Base-by-base conservation (phyloP, 1,284 basidiomycete genomes). In the Athelia sp. region DNA sequence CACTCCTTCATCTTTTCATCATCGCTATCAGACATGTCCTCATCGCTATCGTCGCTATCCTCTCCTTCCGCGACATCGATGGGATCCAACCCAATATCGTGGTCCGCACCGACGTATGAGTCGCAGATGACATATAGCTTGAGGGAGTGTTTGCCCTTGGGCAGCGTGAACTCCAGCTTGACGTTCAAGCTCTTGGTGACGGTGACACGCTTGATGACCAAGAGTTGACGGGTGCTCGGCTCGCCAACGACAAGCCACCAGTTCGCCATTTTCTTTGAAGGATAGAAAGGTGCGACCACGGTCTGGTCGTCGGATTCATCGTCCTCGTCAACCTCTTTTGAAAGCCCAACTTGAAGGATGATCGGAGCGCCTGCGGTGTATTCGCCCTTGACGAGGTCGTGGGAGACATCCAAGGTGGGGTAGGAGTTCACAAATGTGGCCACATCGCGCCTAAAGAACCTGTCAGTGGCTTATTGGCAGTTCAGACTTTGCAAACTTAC, bases 181-280 rank as follows among this genome's bases (percentile, higher is more conserved):
- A 92, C 85, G 19, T 75, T 71, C 13, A 97, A 76, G 54, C 74
- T 84, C 58, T 83, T 84, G 59, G 80, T 84, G 55, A 98, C 83
- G 0, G 96, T 98, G 19, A 98, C 90, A 52, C 89, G 89, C 73
- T 98, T 98, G 78, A 99, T 98, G 46, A 91, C 90, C 26, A 95
- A 82, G 38, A 99, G 73, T 58, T 90, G 86, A 52, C 78, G 80
- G 57, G 72, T 85, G 61, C 66, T 76, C 50, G 70, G 82, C 56
- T 97, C 92, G 24, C 94, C 94, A 4, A 98, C 79, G 34, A 98
- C 93, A 24, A 98, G 75, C 95, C 95, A 99, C 94, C 95, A 99
- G 61, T 94, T 93, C 50, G 90, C 84, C 67, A 95, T 82, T 76
- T 98, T 98, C 65, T 86, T 86, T 50, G 72, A 72, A 0, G 96